Percentiles rank a stretch among this genome's conserved stretches.
These are phyloP conservation scores for Strobilomyces echinocephalus DNA, from an alignment of 768 basidiomycete genomes.

Conservation along the genomic window DNA sequence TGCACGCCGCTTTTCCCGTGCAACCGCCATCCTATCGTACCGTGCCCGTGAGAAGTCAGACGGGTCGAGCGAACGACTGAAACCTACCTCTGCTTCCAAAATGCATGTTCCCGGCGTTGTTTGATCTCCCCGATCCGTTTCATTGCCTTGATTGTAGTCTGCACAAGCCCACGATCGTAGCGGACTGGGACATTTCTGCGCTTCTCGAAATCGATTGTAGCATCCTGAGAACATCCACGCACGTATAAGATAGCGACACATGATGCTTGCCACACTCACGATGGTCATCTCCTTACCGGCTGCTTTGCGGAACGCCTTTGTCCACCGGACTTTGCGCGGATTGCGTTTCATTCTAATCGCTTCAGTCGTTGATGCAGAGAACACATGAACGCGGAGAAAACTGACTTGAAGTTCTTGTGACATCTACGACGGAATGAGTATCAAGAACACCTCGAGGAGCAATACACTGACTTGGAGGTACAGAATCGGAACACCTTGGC, in stretches of 20 bases:
- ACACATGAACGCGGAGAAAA: background rate
- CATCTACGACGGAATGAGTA: slow-evolving; percentile 52
- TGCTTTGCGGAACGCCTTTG: slow-evolving; percentile 97
- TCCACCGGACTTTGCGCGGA: slow-evolving; percentile 98
- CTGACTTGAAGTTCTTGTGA: slow-evolving; percentile 98
- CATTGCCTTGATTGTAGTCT: slow-evolving; percentile 95
- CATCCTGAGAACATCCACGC: slow-evolving; percentile 60
- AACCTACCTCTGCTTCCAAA: slow-evolving; percentile 89
- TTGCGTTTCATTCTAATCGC: slow-evolving; percentile 91
- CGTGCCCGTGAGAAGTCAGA: background rate
- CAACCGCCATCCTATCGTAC: slow-evolving; percentile 69
- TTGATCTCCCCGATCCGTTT: slow-evolving; percentile 93
- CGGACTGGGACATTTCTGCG: slow-evolving; percentile 95
- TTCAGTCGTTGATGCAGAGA: slow-evolving; percentile 1
- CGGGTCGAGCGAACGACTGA: background rate
- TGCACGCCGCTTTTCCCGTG: slow-evolving; percentile 70
- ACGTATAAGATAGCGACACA: background rate
- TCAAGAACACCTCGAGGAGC: background rate
- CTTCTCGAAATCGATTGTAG: slow-evolving; percentile 99
- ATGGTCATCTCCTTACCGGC: slow-evolving; percentile 99
- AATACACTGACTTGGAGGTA: slow-evolving; percentile 76
- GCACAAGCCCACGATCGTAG: slow-evolving; percentile 90
- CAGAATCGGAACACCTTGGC: slow-evolving; percentile 98
- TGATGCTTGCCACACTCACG: slow-evolving; percentile 43
- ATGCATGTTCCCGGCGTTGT: slow-evolving; percentile 82